phyloP scores from a whole-genome alignment of 129 eudicot species.

The Centella asiatica region DNA sequence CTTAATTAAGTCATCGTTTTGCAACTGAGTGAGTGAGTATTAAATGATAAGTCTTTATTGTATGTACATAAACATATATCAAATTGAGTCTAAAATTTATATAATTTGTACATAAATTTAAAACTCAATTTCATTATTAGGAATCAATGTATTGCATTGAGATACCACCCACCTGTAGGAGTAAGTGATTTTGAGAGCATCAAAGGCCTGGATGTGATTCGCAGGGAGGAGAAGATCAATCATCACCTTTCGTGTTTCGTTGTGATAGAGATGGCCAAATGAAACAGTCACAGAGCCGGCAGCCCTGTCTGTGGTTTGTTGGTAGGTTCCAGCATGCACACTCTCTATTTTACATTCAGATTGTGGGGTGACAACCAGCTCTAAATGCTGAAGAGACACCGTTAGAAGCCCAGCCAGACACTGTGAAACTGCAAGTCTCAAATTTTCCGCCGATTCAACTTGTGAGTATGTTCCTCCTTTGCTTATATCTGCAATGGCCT shows the following conservation, averaged over 20 bases:
- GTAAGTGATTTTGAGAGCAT: constrained; percentile 10
- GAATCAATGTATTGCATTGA: not conserved
- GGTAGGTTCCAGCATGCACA: constrained; percentile 12
- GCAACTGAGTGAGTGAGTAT: too few species aligned
- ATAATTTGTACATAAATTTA: too few species aligned
- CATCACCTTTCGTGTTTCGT: constrained; percentile 9
- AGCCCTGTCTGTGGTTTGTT: not conserved
- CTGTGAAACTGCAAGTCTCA: constrained; percentile 11
- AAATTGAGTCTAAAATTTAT: too few species aligned
- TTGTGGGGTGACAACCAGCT: not conserved
- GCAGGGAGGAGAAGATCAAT: constrained; percentile 12
- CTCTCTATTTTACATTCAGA: not conserved
- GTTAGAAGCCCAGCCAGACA: constrained; percentile 19
- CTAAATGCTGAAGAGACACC: constrained; percentile 8
- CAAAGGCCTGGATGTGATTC: not conserved
- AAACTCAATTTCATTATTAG: not conserved
- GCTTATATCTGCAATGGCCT: constrained; percentile 6
- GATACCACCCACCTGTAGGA: not conserved
- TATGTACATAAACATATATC: too few species aligned
- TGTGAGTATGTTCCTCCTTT: constrained; percentile 7
- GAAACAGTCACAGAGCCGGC: constrained; percentile 5
- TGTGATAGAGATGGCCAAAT: constrained; percentile 13
- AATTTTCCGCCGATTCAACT: not conserved
- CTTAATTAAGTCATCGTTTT: too few species aligned
- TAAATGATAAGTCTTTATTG: not conserved